Conservation (phyloP, 1,284 basidiomycete species). For the Ceratobasidium sp. region DNA sequence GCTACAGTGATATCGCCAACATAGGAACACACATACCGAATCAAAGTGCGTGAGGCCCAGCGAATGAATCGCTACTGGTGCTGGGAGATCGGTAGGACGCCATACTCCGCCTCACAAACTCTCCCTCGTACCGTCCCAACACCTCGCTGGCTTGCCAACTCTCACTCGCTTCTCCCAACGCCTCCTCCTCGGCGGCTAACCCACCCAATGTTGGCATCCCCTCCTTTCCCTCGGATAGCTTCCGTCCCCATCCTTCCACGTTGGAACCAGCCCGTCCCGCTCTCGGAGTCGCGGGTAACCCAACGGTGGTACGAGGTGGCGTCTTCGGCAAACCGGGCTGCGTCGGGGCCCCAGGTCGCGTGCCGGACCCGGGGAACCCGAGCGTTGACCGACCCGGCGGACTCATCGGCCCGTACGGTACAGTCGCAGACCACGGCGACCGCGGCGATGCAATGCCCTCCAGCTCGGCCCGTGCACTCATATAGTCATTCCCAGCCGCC, state of each 20-base stretch:
- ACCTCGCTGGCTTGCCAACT: conserved; percentile 24
- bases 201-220: conserved; percentile 7
- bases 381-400: conserved; percentile 12
- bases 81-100: conserved; percentile 7
- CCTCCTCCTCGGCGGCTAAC: conserved; percentile 17
- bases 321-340: neutral
- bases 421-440: conserved; percentile 21
- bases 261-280: conserved; percentile 10
- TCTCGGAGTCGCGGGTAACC: neutral
- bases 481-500: conserved; percentile 10
- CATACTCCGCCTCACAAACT: conserved; percentile 34
- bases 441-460: conserved; percentile 23
- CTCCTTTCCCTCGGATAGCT: conserved; percentile 1
- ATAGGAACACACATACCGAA: neutral
- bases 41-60: conserved; percentile 32
- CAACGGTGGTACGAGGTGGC: neutral
- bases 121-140: conserved; percentile 32
- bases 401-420: conserved; percentile 2
- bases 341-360: neutral
- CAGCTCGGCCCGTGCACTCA: conserved; percentile 19
- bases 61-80: conserved; percentile 15
- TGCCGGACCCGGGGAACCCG: neutral
- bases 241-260: conserved; percentile 36
- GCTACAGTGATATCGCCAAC: neutral
- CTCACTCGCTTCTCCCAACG: neutral